These are phyloP conservation scores for Achaetomiella virescens DNA, from an alignment of 495 filamentous ascomycete genomes.

Conservation along the genomic window DNA sequence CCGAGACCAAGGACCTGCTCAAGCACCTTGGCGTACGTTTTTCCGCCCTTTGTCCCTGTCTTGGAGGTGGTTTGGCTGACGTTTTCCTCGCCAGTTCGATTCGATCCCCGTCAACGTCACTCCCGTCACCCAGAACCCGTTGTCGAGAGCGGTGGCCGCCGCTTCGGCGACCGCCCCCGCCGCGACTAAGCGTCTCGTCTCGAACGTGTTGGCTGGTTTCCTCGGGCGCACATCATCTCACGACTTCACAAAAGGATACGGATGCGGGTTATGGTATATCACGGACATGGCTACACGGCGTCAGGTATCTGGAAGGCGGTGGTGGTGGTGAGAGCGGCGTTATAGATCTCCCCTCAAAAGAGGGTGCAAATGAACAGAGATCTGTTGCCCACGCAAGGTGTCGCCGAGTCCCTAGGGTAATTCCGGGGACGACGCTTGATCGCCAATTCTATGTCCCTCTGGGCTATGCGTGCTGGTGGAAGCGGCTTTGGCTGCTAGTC, in stretches of 20 bases:
- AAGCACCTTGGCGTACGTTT: constrained; percentile 94
- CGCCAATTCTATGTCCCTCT: constrained; percentile 55
- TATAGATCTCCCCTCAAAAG: constrained; percentile 36
- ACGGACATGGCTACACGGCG: constrained; percentile 43
- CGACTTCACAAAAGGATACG: constrained; percentile 9
- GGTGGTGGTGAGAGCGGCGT: constrained; percentile 33
- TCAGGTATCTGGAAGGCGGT: constrained; percentile 36
- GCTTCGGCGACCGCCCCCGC: constrained; percentile 42
- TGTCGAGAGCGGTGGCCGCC: constrained; percentile 63
- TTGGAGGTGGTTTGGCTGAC: constrained; percentile 18
- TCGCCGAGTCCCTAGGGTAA: constrained; percentile 67
- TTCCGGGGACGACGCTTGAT: constrained; percentile 78
- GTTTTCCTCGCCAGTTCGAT: constrained; percentile 65
- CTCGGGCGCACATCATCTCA: constrained; percentile 12
- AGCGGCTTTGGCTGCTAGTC: background rate
- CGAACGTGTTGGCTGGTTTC: constrained; percentile 9
- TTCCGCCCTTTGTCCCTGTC: background rate
- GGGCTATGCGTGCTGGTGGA: background rate
- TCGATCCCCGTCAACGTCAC: constrained; percentile 93
- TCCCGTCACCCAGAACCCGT: constrained; percentile 77
- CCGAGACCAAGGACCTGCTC: constrained; percentile 95
- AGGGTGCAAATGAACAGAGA: constrained; percentile 39
- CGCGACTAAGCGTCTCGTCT: constrained; percentile 36
- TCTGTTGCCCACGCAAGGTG: constrained; percentile 66
- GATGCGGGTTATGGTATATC: constrained; percentile 28